Percentiles rank a stretch among this genome's conserved stretches.
phyloP scores from a whole-genome alignment of 306 rosid species.

The Ziziphus jujuba region DNA sequence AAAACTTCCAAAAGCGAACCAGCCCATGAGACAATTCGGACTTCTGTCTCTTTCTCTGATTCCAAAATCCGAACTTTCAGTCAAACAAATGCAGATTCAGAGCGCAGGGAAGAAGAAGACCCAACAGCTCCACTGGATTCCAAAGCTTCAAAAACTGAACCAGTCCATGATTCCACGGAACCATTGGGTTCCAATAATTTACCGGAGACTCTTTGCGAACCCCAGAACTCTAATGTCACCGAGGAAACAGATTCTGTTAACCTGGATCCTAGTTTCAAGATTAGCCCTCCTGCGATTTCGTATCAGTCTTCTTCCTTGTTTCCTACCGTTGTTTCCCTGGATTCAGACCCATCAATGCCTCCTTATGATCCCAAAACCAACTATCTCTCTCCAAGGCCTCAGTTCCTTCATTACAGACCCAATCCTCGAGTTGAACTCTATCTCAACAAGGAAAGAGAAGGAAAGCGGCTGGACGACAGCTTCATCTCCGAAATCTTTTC shows the following conservation, averaged over 20 bases:
- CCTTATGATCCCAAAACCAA: constrained; percentile 84
- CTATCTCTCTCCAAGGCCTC: constrained; percentile 83
- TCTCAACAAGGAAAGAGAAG: constrained; percentile 35
- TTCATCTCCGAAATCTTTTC: constrained; percentile 50
- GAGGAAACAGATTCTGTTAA: constrained; percentile 56
- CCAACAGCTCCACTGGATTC: constrained; percentile 20
- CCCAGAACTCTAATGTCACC: not conserved
- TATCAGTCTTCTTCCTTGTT: constrained; percentile 24
- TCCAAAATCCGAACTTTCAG: constrained; percentile 34
- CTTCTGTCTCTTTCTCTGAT: constrained; percentile 31
- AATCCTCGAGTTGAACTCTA: constrained; percentile 48
- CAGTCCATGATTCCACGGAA: not conserved
- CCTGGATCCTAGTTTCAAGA: constrained; percentile 66
- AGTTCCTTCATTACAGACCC: constrained; percentile 77
- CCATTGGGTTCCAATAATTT: constrained; percentile 16
- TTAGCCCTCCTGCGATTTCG: constrained; percentile 65
- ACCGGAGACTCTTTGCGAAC: constrained; percentile 21
- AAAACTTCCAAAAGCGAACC: constrained; percentile 30
- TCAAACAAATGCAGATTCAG: constrained; percentile 19
- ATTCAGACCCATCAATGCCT: constrained; percentile 56
- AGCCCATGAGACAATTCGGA: constrained; percentile 36
- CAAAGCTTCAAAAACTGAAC: constrained; percentile 26
- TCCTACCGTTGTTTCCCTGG: constrained; percentile 47
- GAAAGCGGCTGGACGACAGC: constrained; percentile 44
- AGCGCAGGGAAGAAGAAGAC: constrained; percentile 33